Conservation (phyloP, 768 basidiomycete genomes). For the Suillus cothurnatus region DNA sequence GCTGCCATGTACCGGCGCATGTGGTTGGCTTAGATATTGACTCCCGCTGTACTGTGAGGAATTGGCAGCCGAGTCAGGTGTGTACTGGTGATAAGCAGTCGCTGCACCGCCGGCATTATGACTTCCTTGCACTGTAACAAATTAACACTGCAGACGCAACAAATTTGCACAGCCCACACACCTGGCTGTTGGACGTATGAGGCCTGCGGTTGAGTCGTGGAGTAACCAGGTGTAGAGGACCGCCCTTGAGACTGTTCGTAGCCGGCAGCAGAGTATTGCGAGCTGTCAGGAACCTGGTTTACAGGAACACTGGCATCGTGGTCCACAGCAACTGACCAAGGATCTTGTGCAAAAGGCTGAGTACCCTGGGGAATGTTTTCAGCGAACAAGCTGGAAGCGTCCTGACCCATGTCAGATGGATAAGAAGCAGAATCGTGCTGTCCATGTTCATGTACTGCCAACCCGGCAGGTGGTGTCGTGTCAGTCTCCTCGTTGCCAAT, state of each 20-base stretch:
- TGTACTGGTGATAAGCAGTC: constrained; percentile 29
- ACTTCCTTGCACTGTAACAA: constrained; percentile 11
- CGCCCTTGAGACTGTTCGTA: constrained; percentile 34
- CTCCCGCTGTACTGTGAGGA: constrained; percentile 19
- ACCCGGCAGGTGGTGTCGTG: constrained; percentile 26
- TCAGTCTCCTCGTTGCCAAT: constrained; percentile 45
- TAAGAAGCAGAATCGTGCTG: constrained; percentile 24
- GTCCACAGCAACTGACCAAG: constrained; percentile 29
- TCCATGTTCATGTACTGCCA: constrained; percentile 25
- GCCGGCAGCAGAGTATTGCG: constrained; percentile 21
- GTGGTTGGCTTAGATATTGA: constrained; percentile 21
- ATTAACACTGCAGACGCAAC: constrained; percentile 11
- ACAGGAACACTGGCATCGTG: constrained; percentile 20
- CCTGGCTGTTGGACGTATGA: constrained; percentile 23
- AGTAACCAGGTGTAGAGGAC: constrained; percentile 32
- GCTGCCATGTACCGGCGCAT: constrained; percentile 11
- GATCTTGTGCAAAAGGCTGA: constrained; percentile 26
- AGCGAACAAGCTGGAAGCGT: constrained; percentile 43
- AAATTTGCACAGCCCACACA: constrained; percentile 17
- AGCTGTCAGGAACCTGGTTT: constrained; percentile 15
- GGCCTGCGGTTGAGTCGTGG: constrained; percentile 26
- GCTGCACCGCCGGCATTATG: constrained; percentile 13
- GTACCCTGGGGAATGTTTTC: constrained; percentile 31
- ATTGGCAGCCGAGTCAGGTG: constrained; percentile 19
- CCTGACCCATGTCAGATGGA: constrained; percentile 35